These are phyloP conservation scores for Colletotrichum agaves DNA, from an alignment of 2,329 filamentous ascomycete species.

Conservation along the genomic window DNA sequence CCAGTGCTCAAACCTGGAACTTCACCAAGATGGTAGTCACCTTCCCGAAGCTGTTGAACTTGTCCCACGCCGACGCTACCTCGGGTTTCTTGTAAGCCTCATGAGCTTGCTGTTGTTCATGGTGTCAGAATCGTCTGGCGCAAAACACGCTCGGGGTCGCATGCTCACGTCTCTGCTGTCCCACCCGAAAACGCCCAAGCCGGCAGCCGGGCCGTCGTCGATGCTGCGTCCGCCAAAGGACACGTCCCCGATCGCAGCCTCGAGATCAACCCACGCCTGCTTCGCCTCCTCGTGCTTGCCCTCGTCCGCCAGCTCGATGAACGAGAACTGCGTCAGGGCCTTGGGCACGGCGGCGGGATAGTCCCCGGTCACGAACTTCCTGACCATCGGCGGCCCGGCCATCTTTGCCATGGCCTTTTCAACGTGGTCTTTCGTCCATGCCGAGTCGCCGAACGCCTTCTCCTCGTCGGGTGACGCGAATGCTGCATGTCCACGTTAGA, in stretches of 20 bases:
- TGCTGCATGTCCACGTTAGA: not conserved
- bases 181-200: conserved; percentile 27
- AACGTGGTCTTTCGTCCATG: conserved; percentile 21
- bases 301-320: conserved; percentile 19
- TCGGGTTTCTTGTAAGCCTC: conserved; percentile 29
- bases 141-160: not conserved
- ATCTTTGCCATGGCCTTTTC: not conserved
- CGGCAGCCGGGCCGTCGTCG: conserved; percentile 10
- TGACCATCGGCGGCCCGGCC: conserved; percentile 8
- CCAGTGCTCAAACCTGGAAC: not conserved
- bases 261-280: conserved; percentile 30
- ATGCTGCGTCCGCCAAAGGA: conserved; percentile 19
- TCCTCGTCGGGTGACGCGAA: conserved; percentile 23
- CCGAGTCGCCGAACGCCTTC: conserved; percentile 22
- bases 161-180: conserved; percentile 26
- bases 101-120: not conserved
- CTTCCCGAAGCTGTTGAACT: conserved; percentile 27
- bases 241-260: conserved; percentile 1
- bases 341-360: conserved; percentile 14
- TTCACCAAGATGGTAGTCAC: conserved; percentile 19
- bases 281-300: conserved; percentile 26
- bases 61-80: conserved; percentile 15
- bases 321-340: conserved; percentile 13
- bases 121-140: not conserved
- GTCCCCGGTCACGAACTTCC: conserved; percentile 25